Percentiles rank a stretch among this genome's conserved stretches.
These are phyloP conservation scores for Lentinula lateritia DNA, from an alignment of 768 basidiomycete species.

Conservation along the genomic window DNA sequence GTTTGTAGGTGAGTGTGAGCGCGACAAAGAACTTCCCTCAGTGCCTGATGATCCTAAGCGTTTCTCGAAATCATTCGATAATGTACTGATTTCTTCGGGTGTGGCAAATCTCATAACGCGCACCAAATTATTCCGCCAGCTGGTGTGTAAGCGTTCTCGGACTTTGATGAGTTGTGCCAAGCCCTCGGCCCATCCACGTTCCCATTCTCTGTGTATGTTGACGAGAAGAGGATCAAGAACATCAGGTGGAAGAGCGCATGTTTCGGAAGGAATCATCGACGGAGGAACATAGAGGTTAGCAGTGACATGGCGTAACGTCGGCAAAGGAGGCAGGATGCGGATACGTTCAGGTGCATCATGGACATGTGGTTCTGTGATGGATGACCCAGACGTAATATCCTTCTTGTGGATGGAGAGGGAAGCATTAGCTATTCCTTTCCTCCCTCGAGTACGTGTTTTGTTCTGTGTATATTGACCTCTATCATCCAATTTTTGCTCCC, in stretches of 20 bases:
- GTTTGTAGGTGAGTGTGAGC: constrained; percentile 23
- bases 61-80: not conserved
- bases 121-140: constrained; percentile 42
- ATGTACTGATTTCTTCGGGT: constrained; percentile 17
- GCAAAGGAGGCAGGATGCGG: constrained; percentile 52
- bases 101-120: constrained; percentile 35
- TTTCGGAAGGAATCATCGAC: not conserved
- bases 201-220: constrained; percentile 45
- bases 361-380: not conserved
- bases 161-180: constrained; percentile 46
- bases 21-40: not conserved
- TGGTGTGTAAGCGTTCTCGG: constrained; percentile 35
- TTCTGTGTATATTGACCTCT: not conserved
- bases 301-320: constrained; percentile 43
- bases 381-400: not conserved
- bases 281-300: constrained; percentile 27
- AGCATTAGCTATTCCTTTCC: constrained; percentile 60
- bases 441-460: constrained; percentile 33
- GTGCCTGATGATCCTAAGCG: not conserved
- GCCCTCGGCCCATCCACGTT: constrained; percentile 59
- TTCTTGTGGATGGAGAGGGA: constrained; percentile 44
- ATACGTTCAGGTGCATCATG: constrained; percentile 21
- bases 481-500: not conserved
- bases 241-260: constrained; percentile 4
- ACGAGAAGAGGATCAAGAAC: constrained; percentile 25